Percentiles rank a stretch among this genome's conserved stretches.
phyloP scores from a whole-genome alignment of 2,329 filamentous ascomycete genomes.

The Alternaria ethzedia region DNA sequence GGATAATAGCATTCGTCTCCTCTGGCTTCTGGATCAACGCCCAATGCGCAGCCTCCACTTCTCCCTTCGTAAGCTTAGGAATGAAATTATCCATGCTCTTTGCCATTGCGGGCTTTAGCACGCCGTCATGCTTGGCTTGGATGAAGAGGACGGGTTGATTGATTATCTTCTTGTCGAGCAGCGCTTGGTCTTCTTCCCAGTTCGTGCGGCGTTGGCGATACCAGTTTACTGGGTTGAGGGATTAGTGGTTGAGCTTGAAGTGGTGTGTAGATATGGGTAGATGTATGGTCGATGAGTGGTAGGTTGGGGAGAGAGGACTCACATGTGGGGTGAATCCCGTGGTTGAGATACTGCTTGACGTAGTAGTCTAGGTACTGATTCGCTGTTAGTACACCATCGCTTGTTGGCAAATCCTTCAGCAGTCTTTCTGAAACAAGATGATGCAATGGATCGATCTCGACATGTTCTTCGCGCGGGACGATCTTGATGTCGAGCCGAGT shows the following conservation, averaged over 20 bases:
- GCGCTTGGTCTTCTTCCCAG: slow-evolving; percentile 71
- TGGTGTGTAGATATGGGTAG: not conserved
- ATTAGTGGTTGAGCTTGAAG: not conserved
- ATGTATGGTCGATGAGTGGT: not conserved
- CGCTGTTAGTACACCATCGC: slow-evolving; percentile 54
- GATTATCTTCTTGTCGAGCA: slow-evolving; percentile 43
- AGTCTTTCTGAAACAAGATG: slow-evolving; percentile 12
- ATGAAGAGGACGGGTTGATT: slow-evolving; percentile 72
- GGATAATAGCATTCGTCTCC: slow-evolving; percentile 73
- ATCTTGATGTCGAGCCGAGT: not conserved
- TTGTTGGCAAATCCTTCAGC: not conserved
- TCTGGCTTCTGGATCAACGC: slow-evolving; percentile 75
- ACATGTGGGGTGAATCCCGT: slow-evolving; percentile 77
- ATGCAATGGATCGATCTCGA: not conserved
- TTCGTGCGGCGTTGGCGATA: slow-evolving; percentile 79
- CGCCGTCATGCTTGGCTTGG: slow-evolving; percentile 71
- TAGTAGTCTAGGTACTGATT: slow-evolving; percentile 71
- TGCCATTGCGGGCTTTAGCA: slow-evolving; percentile 75
- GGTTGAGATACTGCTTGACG: slow-evolving; percentile 70
- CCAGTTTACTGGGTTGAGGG: slow-evolving; percentile 70
- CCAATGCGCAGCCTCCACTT: slow-evolving; percentile 81
- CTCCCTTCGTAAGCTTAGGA: slow-evolving; percentile 66
- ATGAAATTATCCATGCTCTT: slow-evolving; percentile 73
- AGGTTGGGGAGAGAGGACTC: slow-evolving; percentile 31
- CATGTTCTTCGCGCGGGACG: not conserved